phyloP scores from a whole-genome alignment of 176 grass and related monocot species.

The Ensete ventricosum region DNA sequence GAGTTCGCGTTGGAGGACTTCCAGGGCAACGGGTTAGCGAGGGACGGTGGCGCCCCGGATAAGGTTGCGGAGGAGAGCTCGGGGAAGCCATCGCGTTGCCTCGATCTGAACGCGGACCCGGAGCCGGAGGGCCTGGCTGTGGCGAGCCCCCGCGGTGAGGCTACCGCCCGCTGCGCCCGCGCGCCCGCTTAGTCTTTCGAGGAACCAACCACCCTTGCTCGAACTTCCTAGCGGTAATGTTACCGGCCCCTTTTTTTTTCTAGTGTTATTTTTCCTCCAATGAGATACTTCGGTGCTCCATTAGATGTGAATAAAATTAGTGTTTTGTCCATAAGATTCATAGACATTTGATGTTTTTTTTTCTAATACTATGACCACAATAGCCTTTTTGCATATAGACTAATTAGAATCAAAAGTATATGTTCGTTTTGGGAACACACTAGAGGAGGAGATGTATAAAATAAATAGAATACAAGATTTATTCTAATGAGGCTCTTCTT shows the following conservation, averaged over 20 bases:
- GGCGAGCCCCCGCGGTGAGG: conserved; percentile 9
- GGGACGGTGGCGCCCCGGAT: not conserved
- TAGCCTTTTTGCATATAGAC: no score
- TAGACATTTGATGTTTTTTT: no score
- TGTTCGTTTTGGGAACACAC: no score
- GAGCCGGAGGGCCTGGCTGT: not conserved
- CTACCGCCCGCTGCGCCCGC: not conserved
- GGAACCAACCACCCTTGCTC: not conserved
- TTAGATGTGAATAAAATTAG: not conserved
- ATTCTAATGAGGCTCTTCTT: no score
- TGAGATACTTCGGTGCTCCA: not conserved
- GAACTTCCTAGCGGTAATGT: not conserved
- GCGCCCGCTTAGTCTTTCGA: not conserved
- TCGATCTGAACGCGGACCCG: conserved; percentile 16
- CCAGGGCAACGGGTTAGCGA: not conserved
- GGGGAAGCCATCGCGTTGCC: not conserved
- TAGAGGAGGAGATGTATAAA: no score
- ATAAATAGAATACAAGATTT: no score
- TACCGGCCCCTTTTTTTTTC: not conserved
- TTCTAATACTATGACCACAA: no score
- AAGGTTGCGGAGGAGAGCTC: not conserved
- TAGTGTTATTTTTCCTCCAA: not conserved
- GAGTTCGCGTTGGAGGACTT: conserved; percentile 16
- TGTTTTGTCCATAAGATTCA: no score
- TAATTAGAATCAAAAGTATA: no score